Conservation (phyloP, 2,329 filamentous ascomycete species). For the Colletotrichum sp. region DNA sequence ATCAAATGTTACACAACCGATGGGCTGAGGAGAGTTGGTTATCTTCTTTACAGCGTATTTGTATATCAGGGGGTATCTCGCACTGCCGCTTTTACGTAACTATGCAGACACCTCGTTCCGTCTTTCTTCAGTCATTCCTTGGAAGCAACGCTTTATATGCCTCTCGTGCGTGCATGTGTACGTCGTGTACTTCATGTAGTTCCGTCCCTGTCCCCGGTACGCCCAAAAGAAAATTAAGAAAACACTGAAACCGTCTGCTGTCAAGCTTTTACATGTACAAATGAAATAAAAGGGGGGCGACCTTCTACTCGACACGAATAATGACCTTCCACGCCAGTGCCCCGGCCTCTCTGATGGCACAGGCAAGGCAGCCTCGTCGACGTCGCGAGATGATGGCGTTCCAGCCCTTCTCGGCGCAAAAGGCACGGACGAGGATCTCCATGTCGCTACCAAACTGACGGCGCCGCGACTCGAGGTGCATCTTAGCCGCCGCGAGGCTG, state of each 20-base stretch:
- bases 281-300: not conserved
- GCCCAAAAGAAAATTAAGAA: not conserved
- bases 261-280: not conserved
- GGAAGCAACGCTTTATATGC: conserved; percentile 15
- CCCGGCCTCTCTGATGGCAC: conserved; percentile 76
- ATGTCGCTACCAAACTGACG: conserved; percentile 68
- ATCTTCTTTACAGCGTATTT: not conserved
- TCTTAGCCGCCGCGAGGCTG: conserved; percentile 51
- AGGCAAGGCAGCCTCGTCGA: conserved; percentile 73
- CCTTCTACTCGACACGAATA: conserved; percentile 57
- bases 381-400: conserved; percentile 74
- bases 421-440: conserved; percentile 73
- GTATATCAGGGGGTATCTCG: conserved; percentile 16
- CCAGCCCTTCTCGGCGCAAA: conserved; percentile 77
- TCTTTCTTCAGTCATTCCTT: not conserved
- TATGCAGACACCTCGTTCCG: conserved; percentile 1
- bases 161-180: not conserved
- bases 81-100: conserved; percentile 1
- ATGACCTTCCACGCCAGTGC: conserved; percentile 73
- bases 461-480: conserved; percentile 61
- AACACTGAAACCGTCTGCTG: not conserved
- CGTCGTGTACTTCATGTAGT: not conserved
- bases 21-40: not conserved
- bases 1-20: not conserved
- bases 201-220: not conserved